These are phyloP conservation scores for Steccherinum ochraceum DNA, from an alignment of 768 basidiomycete species.

Conservation along the genomic window DNA sequence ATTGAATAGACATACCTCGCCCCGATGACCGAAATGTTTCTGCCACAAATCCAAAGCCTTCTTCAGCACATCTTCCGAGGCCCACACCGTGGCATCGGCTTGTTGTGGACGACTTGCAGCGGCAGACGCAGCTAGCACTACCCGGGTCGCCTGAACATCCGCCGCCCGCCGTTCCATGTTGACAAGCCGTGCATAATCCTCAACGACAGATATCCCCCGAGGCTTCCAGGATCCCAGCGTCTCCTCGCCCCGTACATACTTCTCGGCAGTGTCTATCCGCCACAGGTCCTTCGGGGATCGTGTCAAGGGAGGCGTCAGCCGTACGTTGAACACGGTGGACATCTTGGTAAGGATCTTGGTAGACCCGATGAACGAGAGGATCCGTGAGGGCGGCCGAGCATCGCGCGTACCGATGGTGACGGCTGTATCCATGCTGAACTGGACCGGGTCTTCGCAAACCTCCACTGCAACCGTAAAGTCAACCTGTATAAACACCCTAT, in stretches of 20 bases:
- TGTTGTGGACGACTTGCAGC: slow-evolving; percentile 34
- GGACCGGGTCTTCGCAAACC: slow-evolving; percentile 77
- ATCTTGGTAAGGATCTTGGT: slow-evolving; percentile 73
- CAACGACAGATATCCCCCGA: slow-evolving; percentile 81
- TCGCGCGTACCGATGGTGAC: slow-evolving; percentile 81
- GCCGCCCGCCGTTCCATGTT: slow-evolving; percentile 70
- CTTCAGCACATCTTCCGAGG: slow-evolving; percentile 54
- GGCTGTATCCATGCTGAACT: slow-evolving; percentile 84
- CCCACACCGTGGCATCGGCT: slow-evolving; percentile 56
- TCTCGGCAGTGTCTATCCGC: slow-evolving; percentile 91
- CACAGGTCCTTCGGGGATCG: slow-evolving; percentile 87
- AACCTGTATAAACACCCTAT: slow-evolving; percentile 75
- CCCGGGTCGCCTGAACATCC: slow-evolving; percentile 85
- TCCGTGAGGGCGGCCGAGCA: slow-evolving; percentile 73
- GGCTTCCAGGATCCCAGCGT: slow-evolving; percentile 77
- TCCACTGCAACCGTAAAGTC: slow-evolving; percentile 78
- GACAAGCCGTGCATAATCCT: slow-evolving; percentile 75
- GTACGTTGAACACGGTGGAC: slow-evolving; percentile 78
- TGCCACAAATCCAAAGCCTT: slow-evolving; percentile 79
- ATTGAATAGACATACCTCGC: slow-evolving; percentile 49
- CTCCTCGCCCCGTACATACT: slow-evolving; percentile 94
- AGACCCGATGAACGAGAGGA: slow-evolving; percentile 71
- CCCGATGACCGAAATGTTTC: slow-evolving; percentile 68
- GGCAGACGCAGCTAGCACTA: slow-evolving; percentile 57
- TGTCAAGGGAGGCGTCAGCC: slow-evolving; percentile 77